These are phyloP conservation scores for Phytophthora citricola DNA, from an alignment of 352 stramenopile species.

Conservation along the genomic window DNA sequence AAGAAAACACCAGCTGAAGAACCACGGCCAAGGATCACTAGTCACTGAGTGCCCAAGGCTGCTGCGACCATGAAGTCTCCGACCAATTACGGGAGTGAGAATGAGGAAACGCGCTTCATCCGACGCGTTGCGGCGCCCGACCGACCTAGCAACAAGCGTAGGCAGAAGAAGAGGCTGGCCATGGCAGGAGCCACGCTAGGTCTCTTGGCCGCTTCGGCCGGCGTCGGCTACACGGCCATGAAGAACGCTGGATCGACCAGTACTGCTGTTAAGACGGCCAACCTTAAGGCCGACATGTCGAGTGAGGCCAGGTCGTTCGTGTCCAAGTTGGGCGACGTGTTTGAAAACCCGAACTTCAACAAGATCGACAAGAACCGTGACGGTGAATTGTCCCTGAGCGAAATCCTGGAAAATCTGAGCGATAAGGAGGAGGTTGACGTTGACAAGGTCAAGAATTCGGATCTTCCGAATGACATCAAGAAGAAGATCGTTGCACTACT, in stretches of 20 bases:
- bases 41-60: slow-evolving; percentile 29
- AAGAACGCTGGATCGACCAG: slow-evolving; percentile 8
- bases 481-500: slow-evolving; percentile 21
- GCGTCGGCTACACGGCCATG: slow-evolving; percentile 55
- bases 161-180: slow-evolving; percentile 60
- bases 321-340: slow-evolving; percentile 38
- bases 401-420: slow-evolving; percentile 24
- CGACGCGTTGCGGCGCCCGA: slow-evolving; percentile 61
- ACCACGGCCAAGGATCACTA: slow-evolving; percentile 12
- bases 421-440: slow-evolving; percentile 26
- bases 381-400: slow-evolving; percentile 12
- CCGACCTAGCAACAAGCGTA: slow-evolving; percentile 43
- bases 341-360: slow-evolving; percentile 44
- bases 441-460: slow-evolving; percentile 16
- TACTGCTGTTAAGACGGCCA: slow-evolving; percentile 15
- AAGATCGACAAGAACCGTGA: slow-evolving; percentile 47
- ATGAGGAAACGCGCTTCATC: slow-evolving; percentile 69
- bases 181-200: slow-evolving; percentile 53
- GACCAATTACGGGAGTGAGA: slow-evolving; percentile 68
- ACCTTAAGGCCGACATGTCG: slow-evolving; percentile 16
- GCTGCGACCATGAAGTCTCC: slow-evolving; percentile 61
- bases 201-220: slow-evolving; percentile 48
- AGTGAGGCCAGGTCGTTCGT: slow-evolving; percentile 41
- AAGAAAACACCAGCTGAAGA: slow-evolving; percentile 15
- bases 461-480: slow-evolving; percentile 27